Base-by-base conservation (phyloP, 2,329 filamentous ascomycete species). In the Neofusicoccum umdonicola region DNA sequence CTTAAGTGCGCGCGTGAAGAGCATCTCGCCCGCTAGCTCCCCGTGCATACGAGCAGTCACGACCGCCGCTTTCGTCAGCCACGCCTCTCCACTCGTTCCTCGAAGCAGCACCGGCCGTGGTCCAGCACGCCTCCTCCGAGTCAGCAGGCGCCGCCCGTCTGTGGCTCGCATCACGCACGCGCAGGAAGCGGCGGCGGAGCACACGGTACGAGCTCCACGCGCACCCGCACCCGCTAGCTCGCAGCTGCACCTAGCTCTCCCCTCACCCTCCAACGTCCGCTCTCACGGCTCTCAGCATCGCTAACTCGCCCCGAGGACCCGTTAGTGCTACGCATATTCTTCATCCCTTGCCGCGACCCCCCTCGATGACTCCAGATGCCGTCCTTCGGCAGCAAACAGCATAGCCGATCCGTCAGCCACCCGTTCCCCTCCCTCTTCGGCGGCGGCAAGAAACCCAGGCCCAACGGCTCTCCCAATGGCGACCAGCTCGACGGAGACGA, bases 351-450 rank as follows among this genome's bases (percentile, higher is more conserved):
- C 61, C 48, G 42, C 61, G 17, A 35, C 17, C 37, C 61, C 50
- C 61, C 39, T 64, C 63, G 51, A 64, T 64, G 63, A 50, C 52
- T 52, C 63, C 62, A 47, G 54, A 64, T 64, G 63, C 63, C 63
- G 47, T 64, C 63, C 42, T 60, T 47, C 41, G 62, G 62, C 62
- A 64, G 37, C 52, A 58, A 64, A 35, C 63, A 64, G 47, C 63
- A 64, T 27, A 64, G 22, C 41, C 87, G 90, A 63, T 93, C 91
- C 63, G 86, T 90, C 80, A 95, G 91, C 82, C 89, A 94, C 71
- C 91, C 91, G 11, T 90, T 94, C 68, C 89, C 90, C 7, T 88
- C 87, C 17, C 78, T 93, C 37, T 91, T 93, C 72, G 83, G 85
- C 67, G 88, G 75, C 48, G 48, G 31, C 48, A 60, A 50, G 51